A percentile compares a stretch with the other conserved stretches of the same genome.
These are phyloP conservation scores for Blumeriella jaapii DNA, from an alignment of 2,329 filamentous ascomycete species.

Conservation along the genomic window DNA sequence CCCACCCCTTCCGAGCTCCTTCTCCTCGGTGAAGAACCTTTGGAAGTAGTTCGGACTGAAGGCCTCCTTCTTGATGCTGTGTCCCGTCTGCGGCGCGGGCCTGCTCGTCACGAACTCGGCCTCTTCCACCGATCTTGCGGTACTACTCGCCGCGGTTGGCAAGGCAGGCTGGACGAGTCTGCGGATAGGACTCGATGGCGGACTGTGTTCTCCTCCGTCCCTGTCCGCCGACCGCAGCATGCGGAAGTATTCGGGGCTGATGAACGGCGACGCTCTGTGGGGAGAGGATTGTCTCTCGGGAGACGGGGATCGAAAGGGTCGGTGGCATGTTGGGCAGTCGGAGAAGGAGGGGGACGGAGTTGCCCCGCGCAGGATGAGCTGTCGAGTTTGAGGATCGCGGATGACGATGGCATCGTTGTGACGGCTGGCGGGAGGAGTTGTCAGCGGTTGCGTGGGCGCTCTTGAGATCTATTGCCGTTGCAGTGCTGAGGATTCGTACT, in stretches of 20 bases:
- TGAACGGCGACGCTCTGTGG: constrained; percentile 48
- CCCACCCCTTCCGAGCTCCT: constrained; percentile 75
- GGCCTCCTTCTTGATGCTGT: constrained; percentile 72
- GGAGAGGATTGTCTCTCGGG: constrained; percentile 35
- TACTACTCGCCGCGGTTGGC: constrained; percentile 15
- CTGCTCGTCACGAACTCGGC: constrained; percentile 43
- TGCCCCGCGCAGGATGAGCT: constrained; percentile 67
- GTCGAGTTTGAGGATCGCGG: constrained; percentile 73
- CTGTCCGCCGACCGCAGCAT: constrained; percentile 58
- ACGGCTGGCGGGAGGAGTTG: constrained; percentile 52
- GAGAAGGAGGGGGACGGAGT: constrained; percentile 37
- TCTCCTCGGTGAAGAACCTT: constrained; percentile 84
- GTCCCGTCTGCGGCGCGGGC: constrained; percentile 34
- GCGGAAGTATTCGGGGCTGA: constrained; percentile 88
- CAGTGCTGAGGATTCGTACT: too few relatives aligned
- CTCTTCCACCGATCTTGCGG: constrained; percentile 20
- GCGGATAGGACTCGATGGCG: constrained; percentile 42
- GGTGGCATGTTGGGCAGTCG: constrained; percentile 54
- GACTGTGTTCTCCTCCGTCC: constrained; percentile 34
- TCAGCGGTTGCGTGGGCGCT: too few relatives aligned
- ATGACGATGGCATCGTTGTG: constrained; percentile 89
- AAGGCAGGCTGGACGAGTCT: constrained; percentile 29
- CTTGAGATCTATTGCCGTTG: too few relatives aligned
- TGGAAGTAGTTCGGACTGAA: constrained; percentile 92
- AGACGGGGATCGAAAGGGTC: constrained; percentile 34